These are phyloP conservation scores for Suillus cothurnatus DNA, from an alignment of 768 basidiomycete species.

Conservation along the genomic window DNA sequence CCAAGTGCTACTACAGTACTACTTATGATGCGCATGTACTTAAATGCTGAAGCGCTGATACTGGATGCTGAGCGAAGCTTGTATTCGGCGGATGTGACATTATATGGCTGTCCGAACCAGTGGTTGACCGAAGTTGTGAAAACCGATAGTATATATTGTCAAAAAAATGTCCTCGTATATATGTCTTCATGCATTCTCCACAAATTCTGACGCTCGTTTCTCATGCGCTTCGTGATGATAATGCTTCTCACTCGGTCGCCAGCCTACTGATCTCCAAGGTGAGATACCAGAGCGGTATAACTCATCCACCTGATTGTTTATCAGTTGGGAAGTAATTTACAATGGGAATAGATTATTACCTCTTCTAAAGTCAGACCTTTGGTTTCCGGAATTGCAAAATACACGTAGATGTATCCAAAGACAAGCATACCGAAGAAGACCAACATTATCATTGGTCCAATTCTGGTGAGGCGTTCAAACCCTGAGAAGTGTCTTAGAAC, in stretches of 20 bases:
- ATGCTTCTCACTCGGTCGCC: slow-evolving; percentile 54
- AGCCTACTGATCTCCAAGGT: slow-evolving; percentile 65
- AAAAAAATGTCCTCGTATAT: too few relatives aligned
- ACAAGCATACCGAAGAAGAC: slow-evolving; percentile 77
- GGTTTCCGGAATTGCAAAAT: slow-evolving; percentile 79
- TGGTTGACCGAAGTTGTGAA: too few relatives aligned
- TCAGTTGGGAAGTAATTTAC: background rate
- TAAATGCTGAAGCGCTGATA: too few relatives aligned
- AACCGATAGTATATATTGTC: too few relatives aligned
- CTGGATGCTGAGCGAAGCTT: too few relatives aligned
- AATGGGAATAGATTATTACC: slow-evolving; percentile 34
- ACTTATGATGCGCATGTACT: too few relatives aligned
- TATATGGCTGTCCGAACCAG: too few relatives aligned
- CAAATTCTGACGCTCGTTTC: slow-evolving; percentile 27
- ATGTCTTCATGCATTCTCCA: slow-evolving; percentile 13
- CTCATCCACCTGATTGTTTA: slow-evolving; percentile 59
- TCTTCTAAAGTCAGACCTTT: slow-evolving; percentile 78
- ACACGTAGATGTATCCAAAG: slow-evolving; percentile 73
- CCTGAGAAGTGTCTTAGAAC: background rate
- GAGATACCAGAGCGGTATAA: slow-evolving; percentile 67
- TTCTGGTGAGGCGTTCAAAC: slow-evolving; percentile 36
- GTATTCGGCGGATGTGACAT: too few relatives aligned
- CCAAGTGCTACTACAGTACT: too few relatives aligned
- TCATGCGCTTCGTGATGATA: slow-evolving; percentile 32
- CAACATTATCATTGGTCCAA: slow-evolving; percentile 73